Percentiles rank a stretch among this genome's conserved stretches.
These are phyloP conservation scores for Dissoconium aciculare DNA, from an alignment of 2,329 filamentous ascomycete species.

Conservation along the genomic window DNA sequence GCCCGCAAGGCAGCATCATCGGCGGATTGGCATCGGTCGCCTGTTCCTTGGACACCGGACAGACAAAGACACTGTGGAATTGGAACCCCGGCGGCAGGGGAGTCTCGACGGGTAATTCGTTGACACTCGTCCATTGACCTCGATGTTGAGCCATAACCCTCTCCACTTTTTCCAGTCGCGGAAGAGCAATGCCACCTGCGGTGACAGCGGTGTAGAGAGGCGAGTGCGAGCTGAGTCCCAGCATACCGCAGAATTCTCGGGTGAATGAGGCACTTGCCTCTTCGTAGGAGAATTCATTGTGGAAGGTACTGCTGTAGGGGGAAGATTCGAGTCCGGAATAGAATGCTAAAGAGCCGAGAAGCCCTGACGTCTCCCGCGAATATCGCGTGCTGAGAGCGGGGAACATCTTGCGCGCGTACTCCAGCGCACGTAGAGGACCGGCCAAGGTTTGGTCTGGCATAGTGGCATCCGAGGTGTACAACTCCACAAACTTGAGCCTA, in stretches of 20 bases:
- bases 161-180: constrained; percentile 75
- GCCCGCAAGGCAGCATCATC: constrained; percentile 92
- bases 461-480: constrained; percentile 44
- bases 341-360: constrained; percentile 70
- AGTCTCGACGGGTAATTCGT: constrained; percentile 68
- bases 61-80: constrained; percentile 96
- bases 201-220: constrained; percentile 87
- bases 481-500: constrained; percentile 76
- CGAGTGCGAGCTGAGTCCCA: constrained; percentile 79
- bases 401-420: constrained; percentile 65
- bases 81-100: constrained; percentile 48
- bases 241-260: constrained; percentile 73
- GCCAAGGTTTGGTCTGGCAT: constrained; percentile 34
- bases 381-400: constrained; percentile 60
- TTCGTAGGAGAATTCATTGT: constrained; percentile 60
- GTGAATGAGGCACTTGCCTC: constrained; percentile 70
- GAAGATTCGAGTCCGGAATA: constrained; percentile 57
- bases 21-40: constrained; percentile 84
- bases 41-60: constrained; percentile 92
- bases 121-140: constrained; percentile 85
- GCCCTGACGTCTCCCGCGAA: constrained; percentile 61
- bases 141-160: constrained; percentile 75
- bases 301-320: constrained; percentile 67
- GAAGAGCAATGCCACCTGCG: constrained; percentile 80
- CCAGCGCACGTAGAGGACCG: constrained; percentile 50